Conservation (phyloP, 495 filamentous ascomycete species). For the Daldinia bambusicola region DNA sequence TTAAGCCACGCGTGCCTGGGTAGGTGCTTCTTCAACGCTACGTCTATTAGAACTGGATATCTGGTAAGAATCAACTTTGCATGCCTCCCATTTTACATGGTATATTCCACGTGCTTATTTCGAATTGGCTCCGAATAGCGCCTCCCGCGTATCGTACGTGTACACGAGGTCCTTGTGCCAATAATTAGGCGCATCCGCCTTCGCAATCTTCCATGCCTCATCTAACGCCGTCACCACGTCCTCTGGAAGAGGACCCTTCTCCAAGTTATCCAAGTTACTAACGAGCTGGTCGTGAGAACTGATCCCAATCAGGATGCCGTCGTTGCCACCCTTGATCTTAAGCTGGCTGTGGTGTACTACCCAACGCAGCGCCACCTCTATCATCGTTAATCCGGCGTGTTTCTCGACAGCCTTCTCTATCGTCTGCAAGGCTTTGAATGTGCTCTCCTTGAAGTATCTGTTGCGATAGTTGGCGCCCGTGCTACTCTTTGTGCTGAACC, state of each 20-base stretch:
- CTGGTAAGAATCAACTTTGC: background rate
- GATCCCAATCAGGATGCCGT: conserved; percentile 85
- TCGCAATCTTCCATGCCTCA: conserved; percentile 75
- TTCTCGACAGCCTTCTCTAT: conserved; percentile 80
- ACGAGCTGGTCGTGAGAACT: conserved; percentile 78
- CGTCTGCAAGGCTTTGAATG: conserved; percentile 77
- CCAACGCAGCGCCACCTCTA: conserved; percentile 90
- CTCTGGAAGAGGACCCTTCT: conserved; percentile 88
- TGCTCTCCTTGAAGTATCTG: conserved; percentile 83
- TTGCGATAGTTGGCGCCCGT: conserved; percentile 74
- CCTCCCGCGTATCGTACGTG: conserved; percentile 74
- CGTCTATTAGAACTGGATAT: background rate
- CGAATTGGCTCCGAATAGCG: conserved; percentile 63
- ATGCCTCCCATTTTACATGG: background rate
- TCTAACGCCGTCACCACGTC: conserved; percentile 84
- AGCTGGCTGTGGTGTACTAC: conserved; percentile 81
- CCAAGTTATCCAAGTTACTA: conserved; percentile 76
- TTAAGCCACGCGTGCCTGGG: background rate
- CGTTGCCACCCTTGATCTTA: conserved; percentile 76
- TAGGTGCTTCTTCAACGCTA: background rate
- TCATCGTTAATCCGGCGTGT: conserved; percentile 73
- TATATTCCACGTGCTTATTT: conserved; percentile 39
- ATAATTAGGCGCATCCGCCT: conserved; percentile 74
- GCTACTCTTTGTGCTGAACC: conserved; percentile 68
- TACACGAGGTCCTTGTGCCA: conserved; percentile 84